Evolutionary conservation across 805 yeast species (phyloP).

Genomic region (Spathaspora hagerdaliae): DNA sequence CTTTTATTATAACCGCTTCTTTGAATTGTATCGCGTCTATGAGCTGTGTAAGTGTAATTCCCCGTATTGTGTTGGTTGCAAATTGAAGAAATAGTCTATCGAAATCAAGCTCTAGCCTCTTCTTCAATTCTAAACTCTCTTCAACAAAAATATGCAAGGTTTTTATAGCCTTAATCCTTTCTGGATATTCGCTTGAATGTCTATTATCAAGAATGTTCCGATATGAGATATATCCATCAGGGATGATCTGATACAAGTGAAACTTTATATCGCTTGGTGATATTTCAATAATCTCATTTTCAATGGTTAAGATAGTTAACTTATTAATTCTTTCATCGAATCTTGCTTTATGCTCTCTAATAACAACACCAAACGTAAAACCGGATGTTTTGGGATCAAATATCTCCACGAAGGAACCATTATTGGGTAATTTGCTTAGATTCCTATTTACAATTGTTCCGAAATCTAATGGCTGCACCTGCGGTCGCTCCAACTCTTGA

Average conservation of each 20-base stretch:
- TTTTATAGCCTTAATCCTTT: conserved; percentile 18
- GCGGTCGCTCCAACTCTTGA: neutral
- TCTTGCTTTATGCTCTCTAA: conserved; percentile 23
- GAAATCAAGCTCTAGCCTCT: conserved; percentile 11
- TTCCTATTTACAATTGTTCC: conserved; percentile 7
- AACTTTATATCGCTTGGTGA: conserved; percentile 26
- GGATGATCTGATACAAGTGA: conserved; percentile 23
- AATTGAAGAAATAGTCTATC: conserved; percentile 21
- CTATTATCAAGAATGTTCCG: conserved; percentile 17
- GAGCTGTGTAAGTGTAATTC: conserved; percentile 13
- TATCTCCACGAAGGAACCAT: conserved; percentile 41
- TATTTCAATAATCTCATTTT: conserved; percentile 26
- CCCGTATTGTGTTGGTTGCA: conserved; percentile 10
- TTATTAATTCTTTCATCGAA: conserved; percentile 32
- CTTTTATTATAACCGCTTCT: conserved; percentile 6
- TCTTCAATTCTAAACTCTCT: conserved; percentile 10
- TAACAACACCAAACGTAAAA: conserved; percentile 33
- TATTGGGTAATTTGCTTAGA: conserved; percentile 13
- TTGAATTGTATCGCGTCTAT: conserved; percentile 12
- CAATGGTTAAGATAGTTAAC: conserved; percentile 25
- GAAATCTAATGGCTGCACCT: conserved; percentile 5
- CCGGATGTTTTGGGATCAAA: conserved; percentile 11
- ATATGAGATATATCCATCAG: conserved; percentile 14
- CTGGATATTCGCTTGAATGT: conserved; percentile 13
- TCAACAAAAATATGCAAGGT: conserved; percentile 23